Evolutionary conservation across 805 yeast genomes (phyloP), one percentile per base, ranked within the genome.

Genomic region (Candida anglica): DNA sequence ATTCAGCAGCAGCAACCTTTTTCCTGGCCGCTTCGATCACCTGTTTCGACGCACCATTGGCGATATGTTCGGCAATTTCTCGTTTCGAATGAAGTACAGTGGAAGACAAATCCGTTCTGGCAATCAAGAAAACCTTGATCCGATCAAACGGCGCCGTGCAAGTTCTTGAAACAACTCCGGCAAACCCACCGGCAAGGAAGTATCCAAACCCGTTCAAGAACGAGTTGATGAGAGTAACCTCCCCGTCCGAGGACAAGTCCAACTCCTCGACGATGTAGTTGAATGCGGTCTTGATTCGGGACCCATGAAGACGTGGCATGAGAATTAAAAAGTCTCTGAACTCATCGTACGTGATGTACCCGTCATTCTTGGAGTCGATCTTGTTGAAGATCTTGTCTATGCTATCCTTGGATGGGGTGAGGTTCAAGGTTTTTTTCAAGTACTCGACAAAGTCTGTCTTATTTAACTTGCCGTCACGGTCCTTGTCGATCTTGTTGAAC

Each of bases 91-190:
- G 77, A 30, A 84, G 57, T 5, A 83, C 62, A 0, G 87, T 82
- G 3, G 89, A 81, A 0, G 85, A 71, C 28, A 84, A 60, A 53
- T 84, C 94, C 1, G 96, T 81, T 56, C 95, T 75, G 1, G 98
- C 97, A 49, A 93, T 93, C 32, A 93, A 65, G 47, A 86, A 93
- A 10, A 93, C 98, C 56, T 93, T 93, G 15, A 93, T 76, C 54
- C 98, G 75, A 58, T 93, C 98, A 43, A 93, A 86, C 8, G 98
- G 98, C 0, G 98, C 98, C 0, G 98, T 93, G 48, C 93, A 83
- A 0, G 98, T 88, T 61, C 98, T 78, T 10, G 96, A 87, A 3
- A 93, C 83, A 2, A 91, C 98, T 2, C 98, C 98, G 2, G 96
- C 85, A 15, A 89, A 58, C 0, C 98, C 98, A 25, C 98, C 98